Percentiles rank a stretch among this genome's conserved stretches.
phyloP scores from a whole-genome alignment of 495 filamentous ascomycete species.

The Talaromyces borbonicus region DNA sequence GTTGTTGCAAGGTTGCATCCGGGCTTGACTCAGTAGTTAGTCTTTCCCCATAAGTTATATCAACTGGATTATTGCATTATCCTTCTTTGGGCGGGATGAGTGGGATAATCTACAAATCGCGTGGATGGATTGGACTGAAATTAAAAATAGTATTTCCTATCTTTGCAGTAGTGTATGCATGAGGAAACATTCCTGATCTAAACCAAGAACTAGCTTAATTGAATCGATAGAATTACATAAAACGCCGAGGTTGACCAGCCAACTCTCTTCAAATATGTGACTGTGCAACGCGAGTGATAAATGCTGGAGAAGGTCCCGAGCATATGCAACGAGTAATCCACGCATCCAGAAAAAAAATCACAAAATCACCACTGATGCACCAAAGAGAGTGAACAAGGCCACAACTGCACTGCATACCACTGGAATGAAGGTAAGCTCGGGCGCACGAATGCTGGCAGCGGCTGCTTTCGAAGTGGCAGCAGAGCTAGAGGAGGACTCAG shows the following conservation, averaged over 20 bases:
- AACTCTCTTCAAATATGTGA: conserved; percentile 1
- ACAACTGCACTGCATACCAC: conserved; percentile 45
- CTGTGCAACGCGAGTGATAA: neutral
- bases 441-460: conserved; percentile 33
- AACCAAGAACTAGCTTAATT: neutral
- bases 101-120: too few species aligned
- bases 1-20: too few species aligned
- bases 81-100: too few species aligned
- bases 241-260: neutral
- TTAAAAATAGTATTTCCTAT: neutral
- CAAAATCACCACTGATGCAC: conserved; percentile 45
- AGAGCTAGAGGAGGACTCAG: too few species aligned
- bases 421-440: conserved; percentile 43
- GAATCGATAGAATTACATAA: neutral
- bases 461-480: conserved; percentile 33
- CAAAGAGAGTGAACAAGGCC: conserved; percentile 50
- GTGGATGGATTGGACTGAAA: neutral
- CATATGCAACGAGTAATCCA: neutral
- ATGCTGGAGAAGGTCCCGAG: neutral
- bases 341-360: conserved; percentile 13
- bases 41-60: too few species aligned
- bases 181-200: too few species aligned
- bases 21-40: too few species aligned
- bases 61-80: too few species aligned
- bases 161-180: too few species aligned